Evolutionary conservation across 208 protist species (phyloP), one percentile per base, ranked within the genome.

Genomic region (Crithidia bombi): DNA sequence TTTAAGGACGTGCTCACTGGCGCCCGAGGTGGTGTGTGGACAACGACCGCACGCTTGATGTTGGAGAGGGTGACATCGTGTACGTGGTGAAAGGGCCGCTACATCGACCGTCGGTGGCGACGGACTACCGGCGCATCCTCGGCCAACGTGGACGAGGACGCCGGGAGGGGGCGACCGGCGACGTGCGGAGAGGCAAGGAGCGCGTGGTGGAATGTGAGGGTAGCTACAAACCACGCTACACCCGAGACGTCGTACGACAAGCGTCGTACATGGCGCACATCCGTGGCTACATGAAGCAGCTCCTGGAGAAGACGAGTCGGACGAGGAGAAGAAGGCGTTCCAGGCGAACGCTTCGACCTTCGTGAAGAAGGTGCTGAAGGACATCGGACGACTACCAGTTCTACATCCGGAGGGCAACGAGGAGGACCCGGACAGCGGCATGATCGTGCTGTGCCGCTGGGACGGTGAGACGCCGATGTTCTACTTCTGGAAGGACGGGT

Each of bases 361-460:
- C 65, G 90, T 95, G 68, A 97, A 97, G 89, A 93, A 93, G 78
- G 87, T 96, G 55, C 70, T 96, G 41, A 94, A 91, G 84, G 84
- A 96, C 32, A 92, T 97, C 69, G 85, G n/a, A 96, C 56, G 93
- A 97, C 39, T 96, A 93, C 81, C 90, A 96, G 81, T 97, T 96
- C 83, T 97, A 91, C 79, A 95, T 95, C 74, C 90, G n/a, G 91
- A 93, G 67, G 90, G 91, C 65, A 91, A 94, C 56, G 86, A 91
- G 70, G 92, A 96, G 87, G 91, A 96, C 63, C 87, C 91, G 58
- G 90, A 97, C 72, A 86, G 76, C 69, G 93, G 90, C 75, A 84
- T 96, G 75, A 94, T 96, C 75, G 89, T 96, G 43, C 82, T 97
- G 36, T 93, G 87, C 87, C 79, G 79, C 76, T 96, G 90, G 89